Evolutionary conservation across 768 basidiomycete genomes (phyloP).

Genomic region (Phylloporus sp.): DNA sequence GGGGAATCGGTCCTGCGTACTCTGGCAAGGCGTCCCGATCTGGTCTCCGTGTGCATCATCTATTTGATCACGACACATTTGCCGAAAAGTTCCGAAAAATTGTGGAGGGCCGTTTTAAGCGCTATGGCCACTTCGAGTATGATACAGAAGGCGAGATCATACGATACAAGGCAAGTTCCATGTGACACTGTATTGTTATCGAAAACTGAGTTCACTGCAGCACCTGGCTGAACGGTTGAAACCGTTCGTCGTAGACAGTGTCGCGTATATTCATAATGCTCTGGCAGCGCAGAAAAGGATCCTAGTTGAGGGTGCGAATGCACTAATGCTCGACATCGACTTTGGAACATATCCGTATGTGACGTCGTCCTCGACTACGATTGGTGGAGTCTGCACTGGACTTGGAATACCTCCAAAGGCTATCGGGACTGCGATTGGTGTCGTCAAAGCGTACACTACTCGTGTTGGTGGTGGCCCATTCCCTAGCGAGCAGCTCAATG

Average conservation of each 20-base stretch:
- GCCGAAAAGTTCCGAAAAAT: slow-evolving; percentile 90
- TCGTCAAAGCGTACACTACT: slow-evolving; percentile 97
- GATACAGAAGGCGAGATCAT: slow-evolving; percentile 95
- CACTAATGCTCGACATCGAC: slow-evolving; percentile 97
- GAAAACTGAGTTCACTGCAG: slow-evolving; percentile 34
- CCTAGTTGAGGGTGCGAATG: slow-evolving; percentile 97
- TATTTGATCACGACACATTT: slow-evolving; percentile 84
- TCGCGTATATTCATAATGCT: slow-evolving; percentile 80
- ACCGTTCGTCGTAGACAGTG: slow-evolving; percentile 88
- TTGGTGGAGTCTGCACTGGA: slow-evolving; percentile 96
- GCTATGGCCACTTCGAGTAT: slow-evolving; percentile 97
- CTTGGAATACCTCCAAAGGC: slow-evolving; percentile 92
- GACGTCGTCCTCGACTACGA: slow-evolving; percentile 88
- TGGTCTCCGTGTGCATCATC: slow-evolving; percentile 92
- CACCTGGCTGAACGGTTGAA: slow-evolving; percentile 76
- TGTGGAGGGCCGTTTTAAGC: slow-evolving; percentile 96
- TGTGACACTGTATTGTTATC: background rate
- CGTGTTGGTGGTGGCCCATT: slow-evolving; percentile 98
- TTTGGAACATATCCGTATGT: slow-evolving; percentile 98
- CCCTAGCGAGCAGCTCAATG: slow-evolving; percentile 92
- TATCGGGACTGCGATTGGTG: slow-evolving; percentile 86
- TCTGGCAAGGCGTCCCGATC: slow-evolving; percentile 96
- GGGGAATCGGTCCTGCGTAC: slow-evolving; percentile 98
- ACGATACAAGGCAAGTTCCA: slow-evolving; percentile 75
- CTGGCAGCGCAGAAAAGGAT: slow-evolving; percentile 71